phyloP scores from a whole-genome alignment of 2,329 filamentous ascomycete genomes.

The Eutypella sp. region DNA sequence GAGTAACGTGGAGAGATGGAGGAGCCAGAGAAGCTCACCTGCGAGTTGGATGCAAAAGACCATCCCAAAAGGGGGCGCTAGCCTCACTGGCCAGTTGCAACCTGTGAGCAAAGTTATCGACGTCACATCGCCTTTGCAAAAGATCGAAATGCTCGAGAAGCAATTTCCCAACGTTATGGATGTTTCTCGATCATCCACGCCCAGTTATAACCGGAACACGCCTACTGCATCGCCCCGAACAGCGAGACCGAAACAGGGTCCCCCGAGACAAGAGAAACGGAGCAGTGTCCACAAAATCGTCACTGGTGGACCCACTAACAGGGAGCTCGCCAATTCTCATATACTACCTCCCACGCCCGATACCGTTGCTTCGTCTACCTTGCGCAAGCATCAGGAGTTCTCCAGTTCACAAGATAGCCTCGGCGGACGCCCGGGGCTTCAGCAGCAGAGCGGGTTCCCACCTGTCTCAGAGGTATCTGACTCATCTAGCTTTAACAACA shows the following conservation, averaged over 20 bases:
- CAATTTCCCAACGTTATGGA: constrained; percentile 24
- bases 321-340: constrained; percentile 37
- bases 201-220: constrained; percentile 15
- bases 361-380: constrained; percentile 52
- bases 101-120: constrained; percentile 44
- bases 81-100: constrained; percentile 32
- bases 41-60: constrained; percentile 23
- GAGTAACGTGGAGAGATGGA: constrained; percentile 12
- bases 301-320: constrained; percentile 39
- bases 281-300: constrained; percentile 43
- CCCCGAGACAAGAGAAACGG: constrained; percentile 42
- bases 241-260: constrained; percentile 13
- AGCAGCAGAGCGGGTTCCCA: constrained; percentile 15
- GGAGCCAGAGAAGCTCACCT: constrained; percentile 11
- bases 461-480: constrained; percentile 19
- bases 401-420: constrained; percentile 24
- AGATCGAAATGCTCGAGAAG: constrained; percentile 40
- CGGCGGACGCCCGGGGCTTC: constrained; percentile 7
- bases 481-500: constrained; percentile 17
- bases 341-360: constrained; percentile 54
- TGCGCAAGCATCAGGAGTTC: constrained; percentile 26
- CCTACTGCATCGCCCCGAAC: constrained; percentile 13
- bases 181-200: constrained; percentile 22
- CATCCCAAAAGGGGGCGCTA: constrained; percentile 26
- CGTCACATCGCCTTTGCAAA: constrained; percentile 44